These are phyloP conservation scores for Trypanosoma vivax DNA, from an alignment of 208 protist genomes.

Conservation along the genomic window DNA sequence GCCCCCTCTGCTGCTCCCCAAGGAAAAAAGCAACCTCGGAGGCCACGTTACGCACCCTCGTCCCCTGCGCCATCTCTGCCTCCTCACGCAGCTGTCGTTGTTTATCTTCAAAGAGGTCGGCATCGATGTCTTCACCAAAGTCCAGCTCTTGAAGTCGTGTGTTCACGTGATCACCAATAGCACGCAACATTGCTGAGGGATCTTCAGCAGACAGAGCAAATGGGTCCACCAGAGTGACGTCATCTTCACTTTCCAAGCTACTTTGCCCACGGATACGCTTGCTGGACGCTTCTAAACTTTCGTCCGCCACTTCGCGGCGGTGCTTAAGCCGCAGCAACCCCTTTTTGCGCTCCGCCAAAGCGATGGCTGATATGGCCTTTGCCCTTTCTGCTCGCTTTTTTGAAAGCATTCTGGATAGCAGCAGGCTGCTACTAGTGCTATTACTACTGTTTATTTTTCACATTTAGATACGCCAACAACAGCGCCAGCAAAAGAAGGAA, in stretches of 20 bases:
- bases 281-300: neutral
- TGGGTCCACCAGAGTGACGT: slow-evolving; percentile 25
- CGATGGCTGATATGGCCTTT: slow-evolving; percentile 35
- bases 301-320: neutral
- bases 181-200: slow-evolving; percentile 24
- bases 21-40: slow-evolving; percentile 36
- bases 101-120: slow-evolving; percentile 66
- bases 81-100: slow-evolving; percentile 71
- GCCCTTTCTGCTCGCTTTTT: slow-evolving; percentile 57
- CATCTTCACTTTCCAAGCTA: neutral
- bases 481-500: neutral
- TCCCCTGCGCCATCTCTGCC: slow-evolving; percentile 63
- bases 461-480: neutral
- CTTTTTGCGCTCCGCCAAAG: slow-evolving; percentile 29
- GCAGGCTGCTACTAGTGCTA: neutral
- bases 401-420: slow-evolving; percentile 48
- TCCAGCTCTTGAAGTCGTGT: slow-evolving; percentile 55
- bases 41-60: slow-evolving; percentile 60
- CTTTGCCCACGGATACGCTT: slow-evolving; percentile 2
- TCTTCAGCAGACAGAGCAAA: slow-evolving; percentile 6
- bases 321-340: slow-evolving; percentile 16
- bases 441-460: no score
- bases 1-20: slow-evolving; percentile 6
- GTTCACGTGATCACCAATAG: slow-evolving; percentile 79
- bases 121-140: slow-evolving; percentile 59